A percentile compares a stretch with the other conserved stretches of the same genome.
These are phyloP conservation scores for Populus pruinosa DNA, from an alignment of 345 rosid genomes.

Conservation along the genomic window DNA sequence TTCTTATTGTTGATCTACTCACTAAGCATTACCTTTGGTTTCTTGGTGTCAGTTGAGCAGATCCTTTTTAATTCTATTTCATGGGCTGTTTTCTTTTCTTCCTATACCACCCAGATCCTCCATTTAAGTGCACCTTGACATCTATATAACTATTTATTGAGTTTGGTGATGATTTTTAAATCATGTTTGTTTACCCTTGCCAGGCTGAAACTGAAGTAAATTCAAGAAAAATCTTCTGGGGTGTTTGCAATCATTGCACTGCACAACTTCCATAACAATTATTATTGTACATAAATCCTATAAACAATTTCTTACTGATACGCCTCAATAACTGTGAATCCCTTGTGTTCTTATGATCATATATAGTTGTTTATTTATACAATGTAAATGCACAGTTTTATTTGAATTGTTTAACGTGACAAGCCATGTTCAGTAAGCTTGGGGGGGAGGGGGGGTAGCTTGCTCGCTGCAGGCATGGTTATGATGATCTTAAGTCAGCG, in stretches of 20 bases:
- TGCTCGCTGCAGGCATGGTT: background rate
- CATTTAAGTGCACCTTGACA: background rate
- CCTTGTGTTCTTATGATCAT: background rate
- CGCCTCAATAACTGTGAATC: background rate
- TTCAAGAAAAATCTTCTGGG: background rate
- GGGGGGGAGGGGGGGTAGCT: background rate
- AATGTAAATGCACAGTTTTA: background rate
- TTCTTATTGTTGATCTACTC: background rate
- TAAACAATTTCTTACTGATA: background rate
- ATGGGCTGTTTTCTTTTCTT: background rate
- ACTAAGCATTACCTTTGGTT: background rate
- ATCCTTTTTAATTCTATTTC: background rate
- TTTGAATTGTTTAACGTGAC: background rate
- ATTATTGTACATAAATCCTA: conserved; percentile 2
- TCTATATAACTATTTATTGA: background rate
- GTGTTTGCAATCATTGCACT: background rate
- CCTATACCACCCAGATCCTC: background rate
- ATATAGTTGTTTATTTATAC: background rate
- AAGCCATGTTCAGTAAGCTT: background rate
- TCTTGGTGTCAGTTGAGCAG: background rate
- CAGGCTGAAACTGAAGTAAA: background rate
- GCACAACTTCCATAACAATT: background rate
- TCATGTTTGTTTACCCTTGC: background rate
- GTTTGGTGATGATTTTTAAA: background rate
- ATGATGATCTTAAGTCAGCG: background rate